Percentiles rank a stretch among this genome's conserved stretches.
phyloP scores from a whole-genome alignment of 768 basidiomycete genomes.

The Lactarius hengduanensis region DNA sequence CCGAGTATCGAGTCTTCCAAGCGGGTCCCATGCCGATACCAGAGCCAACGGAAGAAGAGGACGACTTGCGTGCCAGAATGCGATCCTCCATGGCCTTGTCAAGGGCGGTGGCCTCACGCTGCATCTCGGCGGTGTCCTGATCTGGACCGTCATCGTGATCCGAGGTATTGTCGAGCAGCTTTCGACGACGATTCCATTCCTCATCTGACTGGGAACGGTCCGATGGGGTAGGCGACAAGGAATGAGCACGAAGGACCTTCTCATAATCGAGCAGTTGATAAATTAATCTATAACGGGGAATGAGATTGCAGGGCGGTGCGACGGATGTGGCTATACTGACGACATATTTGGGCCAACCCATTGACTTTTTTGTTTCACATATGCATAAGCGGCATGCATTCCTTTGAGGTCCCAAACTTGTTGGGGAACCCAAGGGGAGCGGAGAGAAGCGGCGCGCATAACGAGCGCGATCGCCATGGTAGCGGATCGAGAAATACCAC shows the following conservation, averaged over 20 bases:
- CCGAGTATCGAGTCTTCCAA: constrained; percentile 62
- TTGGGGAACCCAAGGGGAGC: constrained; percentile 62
- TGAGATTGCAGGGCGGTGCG: constrained; percentile 8
- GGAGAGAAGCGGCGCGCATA: constrained; percentile 84
- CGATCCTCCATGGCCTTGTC: constrained; percentile 90
- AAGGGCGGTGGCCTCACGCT: constrained; percentile 77
- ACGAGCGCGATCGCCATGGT: constrained; percentile 88
- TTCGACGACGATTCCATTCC: constrained; percentile 75
- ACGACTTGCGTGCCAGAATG: constrained; percentile 69
- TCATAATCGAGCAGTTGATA: constrained; percentile 94
- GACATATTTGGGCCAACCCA: constrained; percentile 94
- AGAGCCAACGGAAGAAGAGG: constrained; percentile 61
- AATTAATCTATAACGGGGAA: constrained; percentile 61
- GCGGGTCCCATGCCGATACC: constrained; percentile 66
- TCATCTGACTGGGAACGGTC: constrained; percentile 62
- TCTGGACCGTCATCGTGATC: constrained; percentile 49
- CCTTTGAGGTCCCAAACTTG: constrained; percentile 79
- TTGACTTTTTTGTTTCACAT: constrained; percentile 85
- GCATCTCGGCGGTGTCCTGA: constrained; percentile 53
- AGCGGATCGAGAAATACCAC: constrained; percentile 89
- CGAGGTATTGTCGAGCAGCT: constrained; percentile 54
- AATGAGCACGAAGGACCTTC: constrained; percentile 54
- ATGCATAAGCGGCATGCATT: constrained; percentile 88
- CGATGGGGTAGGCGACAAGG: constrained; percentile 49
- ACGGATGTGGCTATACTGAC: constrained; percentile 48